A percentile compares a stretch with the other conserved stretches of the same genome.
Evolutionary conservation across 2,329 filamentous ascomycete species (phyloP).

Genomic region (Aspergillus ochraceoroseus): DNA sequence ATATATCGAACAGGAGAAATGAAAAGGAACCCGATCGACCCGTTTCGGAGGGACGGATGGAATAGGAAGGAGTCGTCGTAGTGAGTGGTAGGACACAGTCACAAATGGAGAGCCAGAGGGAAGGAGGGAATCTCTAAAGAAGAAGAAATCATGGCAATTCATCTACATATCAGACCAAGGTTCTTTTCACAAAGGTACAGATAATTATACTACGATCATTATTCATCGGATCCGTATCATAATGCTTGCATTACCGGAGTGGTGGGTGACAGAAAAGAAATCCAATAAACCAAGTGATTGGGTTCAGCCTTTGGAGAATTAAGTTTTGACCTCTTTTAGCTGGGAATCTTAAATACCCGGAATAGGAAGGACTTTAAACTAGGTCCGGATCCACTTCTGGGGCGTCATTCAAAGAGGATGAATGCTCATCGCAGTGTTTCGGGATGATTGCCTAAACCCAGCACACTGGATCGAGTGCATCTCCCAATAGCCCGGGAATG

Average conservation of each 20-base stretch:
- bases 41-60: conserved; percentile 3
- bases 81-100: neutral
- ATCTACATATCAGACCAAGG: no score
- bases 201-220: no score
- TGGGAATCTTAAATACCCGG: conserved; percentile 1
- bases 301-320: conserved; percentile 8
- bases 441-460: conserved; percentile 8
- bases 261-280: no score
- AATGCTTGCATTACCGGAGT: no score
- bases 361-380: conserved; percentile 4
- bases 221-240: no score
- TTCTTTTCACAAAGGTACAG: no score
- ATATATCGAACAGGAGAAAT: neutral
- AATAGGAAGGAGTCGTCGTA: conserved; percentile 10
- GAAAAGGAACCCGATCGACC: conserved; percentile 7
- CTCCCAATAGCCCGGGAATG: conserved; percentile 7
- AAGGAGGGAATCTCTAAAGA: neutral
- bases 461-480: conserved; percentile 7
- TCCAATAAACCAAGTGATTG: no score
- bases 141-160: no score
- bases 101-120: neutral
- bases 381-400: neutral
- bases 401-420: neutral
- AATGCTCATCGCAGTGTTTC: neutral
- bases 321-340: conserved; percentile 6